These are phyloP conservation scores for Bassia scoparia DNA, from an alignment of 148 eudicot species.

Conservation along the genomic window DNA sequence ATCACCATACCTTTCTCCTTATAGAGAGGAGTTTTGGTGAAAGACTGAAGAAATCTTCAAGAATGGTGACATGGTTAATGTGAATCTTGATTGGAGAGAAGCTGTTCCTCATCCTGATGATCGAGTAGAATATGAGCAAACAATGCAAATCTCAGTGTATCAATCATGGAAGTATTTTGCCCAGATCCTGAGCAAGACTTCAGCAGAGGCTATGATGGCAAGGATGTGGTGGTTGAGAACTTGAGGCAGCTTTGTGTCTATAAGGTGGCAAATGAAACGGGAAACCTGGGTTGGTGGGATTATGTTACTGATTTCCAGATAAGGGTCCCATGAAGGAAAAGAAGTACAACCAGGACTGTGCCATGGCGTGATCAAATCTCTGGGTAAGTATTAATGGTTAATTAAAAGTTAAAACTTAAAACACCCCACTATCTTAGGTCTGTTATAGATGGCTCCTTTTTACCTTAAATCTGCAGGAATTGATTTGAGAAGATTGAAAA, in stretches of 20 bases:
- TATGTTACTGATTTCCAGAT: constrained; percentile 92
- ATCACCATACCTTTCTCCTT: constrained; percentile 93
- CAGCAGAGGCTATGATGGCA: constrained; percentile 79
- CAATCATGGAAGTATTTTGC: constrained; percentile 93
- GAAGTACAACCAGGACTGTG: constrained; percentile 87
- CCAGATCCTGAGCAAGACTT: constrained; percentile 96
- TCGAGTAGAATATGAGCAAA: constrained; percentile 90
- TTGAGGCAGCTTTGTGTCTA: constrained; percentile 86
- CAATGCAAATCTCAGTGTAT: constrained; percentile 94
- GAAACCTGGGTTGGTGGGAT: constrained; percentile 94
- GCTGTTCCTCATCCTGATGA: constrained; percentile 97
- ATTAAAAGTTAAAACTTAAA: too few relatives aligned
- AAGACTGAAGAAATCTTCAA: constrained; percentile 54
- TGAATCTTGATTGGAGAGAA: constrained; percentile 97
- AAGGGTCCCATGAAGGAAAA: constrained; percentile 94
- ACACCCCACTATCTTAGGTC: background rate
- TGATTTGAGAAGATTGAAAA: constrained; percentile 75
- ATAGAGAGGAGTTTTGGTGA: constrained; percentile 71
- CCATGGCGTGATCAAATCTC: constrained; percentile 67
- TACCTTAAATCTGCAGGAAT: constrained; percentile 46
- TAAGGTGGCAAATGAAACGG: constrained; percentile 69
- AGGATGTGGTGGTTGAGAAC: constrained; percentile 86
- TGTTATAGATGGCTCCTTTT: constrained; percentile 9
- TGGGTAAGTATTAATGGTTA: constrained; percentile 40
- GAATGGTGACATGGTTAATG: constrained; percentile 74